A percentile compares a stretch with the other conserved stretches of the same genome.
phyloP scores from a whole-genome alignment of 768 basidiomycete genomes.

The Mycena belliarum region DNA sequence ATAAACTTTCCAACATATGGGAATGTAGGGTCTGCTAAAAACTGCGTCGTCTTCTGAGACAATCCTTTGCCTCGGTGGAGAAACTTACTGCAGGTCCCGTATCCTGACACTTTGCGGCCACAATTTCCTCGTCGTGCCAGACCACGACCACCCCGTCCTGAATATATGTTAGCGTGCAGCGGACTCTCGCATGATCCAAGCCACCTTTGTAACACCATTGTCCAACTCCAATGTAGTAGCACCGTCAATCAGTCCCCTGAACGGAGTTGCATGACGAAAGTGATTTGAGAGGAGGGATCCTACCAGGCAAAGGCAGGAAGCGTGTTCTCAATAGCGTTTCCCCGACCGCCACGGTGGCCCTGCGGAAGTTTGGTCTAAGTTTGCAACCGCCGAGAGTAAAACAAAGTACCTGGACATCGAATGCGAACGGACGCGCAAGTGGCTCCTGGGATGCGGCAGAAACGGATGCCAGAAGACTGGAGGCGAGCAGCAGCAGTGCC shows the following conservation, averaged over 20 bases:
- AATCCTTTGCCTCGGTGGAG: neutral
- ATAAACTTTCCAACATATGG: slow-evolving; percentile 79
- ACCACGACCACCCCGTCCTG: slow-evolving; percentile 79
- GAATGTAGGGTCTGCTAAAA: slow-evolving; percentile 57
- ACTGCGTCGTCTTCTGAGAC: slow-evolving; percentile 34
- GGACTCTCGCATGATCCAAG: neutral
- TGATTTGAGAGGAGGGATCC: slow-evolving; percentile 12
- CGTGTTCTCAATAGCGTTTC: slow-evolving; percentile 72
- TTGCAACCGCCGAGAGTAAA: slow-evolving; percentile 2
- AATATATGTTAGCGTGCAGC: slow-evolving; percentile 11
- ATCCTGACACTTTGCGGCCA: slow-evolving; percentile 65
- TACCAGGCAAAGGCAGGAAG: slow-evolving; percentile 79
- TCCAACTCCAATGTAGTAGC: slow-evolving; percentile 79
- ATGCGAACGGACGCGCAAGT: slow-evolving; percentile 33
- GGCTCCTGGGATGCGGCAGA: slow-evolving; percentile 3
- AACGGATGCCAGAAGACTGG: neutral
- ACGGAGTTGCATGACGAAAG: slow-evolving; percentile 11
- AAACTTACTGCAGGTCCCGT: slow-evolving; percentile 59
- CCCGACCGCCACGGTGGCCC: slow-evolving; percentile 79
- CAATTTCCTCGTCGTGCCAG: slow-evolving; percentile 77
- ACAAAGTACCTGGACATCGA: slow-evolving; percentile 50
- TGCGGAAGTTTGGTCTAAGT: slow-evolving; percentile 26
- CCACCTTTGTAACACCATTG: slow-evolving; percentile 72
- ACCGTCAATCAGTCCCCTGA: slow-evolving; percentile 70
- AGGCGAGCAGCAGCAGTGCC: neutral